Evolutionary conservation across 192 early-diverging fungal species (phyloP).

Genomic region (Coemansia sp.): DNA sequence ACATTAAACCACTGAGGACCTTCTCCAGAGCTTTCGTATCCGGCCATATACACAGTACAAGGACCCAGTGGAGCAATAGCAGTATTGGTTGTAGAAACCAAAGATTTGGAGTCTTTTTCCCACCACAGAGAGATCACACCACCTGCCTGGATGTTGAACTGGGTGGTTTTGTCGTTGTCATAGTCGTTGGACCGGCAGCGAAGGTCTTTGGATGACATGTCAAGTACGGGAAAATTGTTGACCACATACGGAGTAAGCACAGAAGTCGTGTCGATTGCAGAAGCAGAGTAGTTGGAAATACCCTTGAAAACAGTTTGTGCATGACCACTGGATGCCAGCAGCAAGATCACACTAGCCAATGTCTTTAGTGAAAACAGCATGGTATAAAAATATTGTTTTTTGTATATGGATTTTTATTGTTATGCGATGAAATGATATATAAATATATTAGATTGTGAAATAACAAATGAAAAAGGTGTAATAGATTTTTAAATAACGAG

Average conservation of each 20-base stretch:
- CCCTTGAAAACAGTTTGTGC: background rate
- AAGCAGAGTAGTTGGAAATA: background rate
- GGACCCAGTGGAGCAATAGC: background rate
- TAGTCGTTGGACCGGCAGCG: background rate
- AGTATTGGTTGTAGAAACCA: background rate
- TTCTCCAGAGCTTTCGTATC: background rate
- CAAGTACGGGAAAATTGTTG: background rate
- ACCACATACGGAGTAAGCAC: background rate
- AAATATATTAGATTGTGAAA: too few relatives aligned
- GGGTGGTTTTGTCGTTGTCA: background rate
- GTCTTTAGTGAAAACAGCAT: too few relatives aligned
- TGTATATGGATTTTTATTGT: too few relatives aligned
- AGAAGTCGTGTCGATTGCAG: background rate
- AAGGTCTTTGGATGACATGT: background rate
- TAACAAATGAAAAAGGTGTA: too few relatives aligned
- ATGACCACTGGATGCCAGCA: too few relatives aligned
- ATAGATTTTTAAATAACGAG: too few relatives aligned
- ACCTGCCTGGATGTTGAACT: background rate
- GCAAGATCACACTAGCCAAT: too few relatives aligned
- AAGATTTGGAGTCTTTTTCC: background rate
- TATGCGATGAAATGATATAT: too few relatives aligned
- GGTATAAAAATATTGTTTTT: too few relatives aligned
- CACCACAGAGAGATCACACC: background rate
- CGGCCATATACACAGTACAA: conserved; percentile 1
- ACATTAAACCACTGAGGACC: conserved; percentile 1